Percentiles rank a stretch among this genome's conserved stretches.
These are phyloP conservation scores for Saccharomyces hybrid DNA, from an alignment of 1,139 yeast species.

Conservation along the genomic window DNA sequence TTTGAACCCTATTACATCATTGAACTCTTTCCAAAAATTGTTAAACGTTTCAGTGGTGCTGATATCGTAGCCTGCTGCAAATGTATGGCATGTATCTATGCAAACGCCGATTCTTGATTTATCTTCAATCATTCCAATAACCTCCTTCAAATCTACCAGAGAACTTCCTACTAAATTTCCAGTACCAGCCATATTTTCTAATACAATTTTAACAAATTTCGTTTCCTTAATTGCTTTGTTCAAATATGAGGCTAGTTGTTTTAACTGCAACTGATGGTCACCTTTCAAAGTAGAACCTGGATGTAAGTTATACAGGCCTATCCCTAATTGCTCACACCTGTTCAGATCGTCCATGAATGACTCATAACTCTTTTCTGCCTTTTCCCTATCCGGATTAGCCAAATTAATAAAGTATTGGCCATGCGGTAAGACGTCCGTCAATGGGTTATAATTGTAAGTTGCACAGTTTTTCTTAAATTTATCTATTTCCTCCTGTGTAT, in stretches of 20 bases:
- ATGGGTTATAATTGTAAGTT: conserved; percentile 58
- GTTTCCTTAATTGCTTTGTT: conserved; percentile 73
- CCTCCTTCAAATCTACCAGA: conserved; percentile 64
- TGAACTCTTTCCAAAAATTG: conserved; percentile 69
- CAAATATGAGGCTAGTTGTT: conserved; percentile 64
- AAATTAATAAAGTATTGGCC: conserved; percentile 89
- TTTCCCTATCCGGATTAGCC: conserved; percentile 82
- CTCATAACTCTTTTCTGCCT: conserved; percentile 63
- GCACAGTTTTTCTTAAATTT: conserved; percentile 58
- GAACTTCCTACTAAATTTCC: conserved; percentile 83
- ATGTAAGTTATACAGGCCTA: conserved; percentile 86
- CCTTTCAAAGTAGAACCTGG: conserved; percentile 87
- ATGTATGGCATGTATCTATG: conserved; percentile 88
- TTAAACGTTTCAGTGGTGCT: conserved; percentile 48
- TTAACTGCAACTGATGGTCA: conserved; percentile 57
- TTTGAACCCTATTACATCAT: conserved; percentile 59
- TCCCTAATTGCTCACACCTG: conserved; percentile 76
- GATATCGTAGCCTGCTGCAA: conserved; percentile 93
- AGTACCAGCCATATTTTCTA: conserved; percentile 98
- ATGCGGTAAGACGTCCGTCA: conserved; percentile 80
- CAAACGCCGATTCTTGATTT: conserved; percentile 87
- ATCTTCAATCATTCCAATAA: conserved; percentile 68
- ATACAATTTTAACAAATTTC: conserved; percentile 69
- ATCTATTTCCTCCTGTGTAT: conserved; percentile 55
- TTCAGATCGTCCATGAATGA: conserved; percentile 82